Evolutionary conservation across 306 rosid genomes (phyloP).

Genomic region (Trichosanthes cucumerina): DNA sequence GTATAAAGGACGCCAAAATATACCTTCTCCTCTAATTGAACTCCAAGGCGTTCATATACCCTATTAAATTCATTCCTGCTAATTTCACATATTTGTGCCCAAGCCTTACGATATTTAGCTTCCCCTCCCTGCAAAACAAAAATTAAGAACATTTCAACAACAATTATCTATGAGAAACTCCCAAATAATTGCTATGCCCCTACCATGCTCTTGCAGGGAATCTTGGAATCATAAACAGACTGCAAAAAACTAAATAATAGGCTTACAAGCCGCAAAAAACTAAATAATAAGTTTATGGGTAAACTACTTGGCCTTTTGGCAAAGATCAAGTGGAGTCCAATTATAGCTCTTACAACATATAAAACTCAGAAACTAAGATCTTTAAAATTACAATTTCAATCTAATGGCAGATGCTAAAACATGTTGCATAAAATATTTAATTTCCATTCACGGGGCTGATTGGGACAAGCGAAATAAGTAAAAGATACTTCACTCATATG

Average conservation of each 20-base stretch:
- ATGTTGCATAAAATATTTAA: not conserved
- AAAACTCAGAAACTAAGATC: not conserved
- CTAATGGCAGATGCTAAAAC: not conserved
- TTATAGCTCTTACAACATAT: not conserved
- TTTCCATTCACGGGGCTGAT: not conserved
- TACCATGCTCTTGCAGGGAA: not conserved
- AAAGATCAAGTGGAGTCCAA: not conserved
- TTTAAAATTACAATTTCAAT: not conserved
- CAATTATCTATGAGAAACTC: not conserved
- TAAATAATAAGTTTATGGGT: not conserved
- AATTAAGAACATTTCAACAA: not conserved
- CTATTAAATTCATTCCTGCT: slow-evolving; percentile 74
- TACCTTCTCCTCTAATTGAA: slow-evolving; percentile 77
- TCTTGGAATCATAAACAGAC: not conserved
- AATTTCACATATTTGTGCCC: slow-evolving; percentile 78
- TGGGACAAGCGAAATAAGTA: not conserved
- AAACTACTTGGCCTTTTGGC: not conserved
- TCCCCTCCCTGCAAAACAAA: slow-evolving; percentile 57
- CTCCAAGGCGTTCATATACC: slow-evolving; percentile 80
- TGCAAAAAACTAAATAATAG: not conserved
- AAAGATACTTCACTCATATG: too few species aligned
- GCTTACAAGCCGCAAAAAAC: not conserved
- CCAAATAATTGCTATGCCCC: not conserved
- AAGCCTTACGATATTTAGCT: slow-evolving; percentile 52
- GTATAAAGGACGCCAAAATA: not conserved